These are phyloP conservation scores for Penicillium sp. DNA, from an alignment of 2,329 filamentous ascomycete species.

Conservation along the genomic window DNA sequence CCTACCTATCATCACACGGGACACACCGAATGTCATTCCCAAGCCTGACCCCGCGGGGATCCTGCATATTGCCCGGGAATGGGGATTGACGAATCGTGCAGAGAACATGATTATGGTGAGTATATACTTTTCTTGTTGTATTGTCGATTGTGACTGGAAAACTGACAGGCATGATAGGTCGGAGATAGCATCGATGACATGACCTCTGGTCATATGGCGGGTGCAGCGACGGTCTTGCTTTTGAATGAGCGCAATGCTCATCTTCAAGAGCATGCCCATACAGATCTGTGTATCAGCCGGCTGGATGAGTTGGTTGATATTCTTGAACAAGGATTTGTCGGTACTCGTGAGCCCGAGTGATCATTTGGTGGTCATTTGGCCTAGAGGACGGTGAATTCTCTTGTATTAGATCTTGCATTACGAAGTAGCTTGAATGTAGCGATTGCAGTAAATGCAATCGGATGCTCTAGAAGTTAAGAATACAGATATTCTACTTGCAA, in stretches of 20 bases:
- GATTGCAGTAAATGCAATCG: not conserved
- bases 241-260: constrained; percentile 76
- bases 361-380: not conserved
- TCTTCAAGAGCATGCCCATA: constrained; percentile 69
- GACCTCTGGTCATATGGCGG: constrained; percentile 77
- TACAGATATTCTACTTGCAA: not conserved
- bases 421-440: not conserved
- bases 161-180: constrained; percentile 33
- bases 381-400: not conserved
- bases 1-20: constrained; percentile 76
- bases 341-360: constrained; percentile 32
- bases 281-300: constrained; percentile 68
- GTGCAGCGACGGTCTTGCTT: constrained; percentile 85
- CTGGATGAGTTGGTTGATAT: constrained; percentile 75
- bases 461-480: not conserved
- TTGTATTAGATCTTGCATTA: not conserved
- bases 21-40: constrained; percentile 63
- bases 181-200: constrained; percentile 91
- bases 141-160: not conserved
- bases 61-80: constrained; percentile 74
- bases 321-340: constrained; percentile 71
- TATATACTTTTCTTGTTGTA: not conserved
- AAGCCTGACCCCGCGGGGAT: constrained; percentile 90
- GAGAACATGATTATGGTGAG: constrained; percentile 41
- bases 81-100: constrained; percentile 60